Percentiles rank a stretch among this genome's conserved stretches.
phyloP scores from a whole-genome alignment of 2,329 filamentous ascomycete genomes.

The Metarhizium anisopliae region DNA sequence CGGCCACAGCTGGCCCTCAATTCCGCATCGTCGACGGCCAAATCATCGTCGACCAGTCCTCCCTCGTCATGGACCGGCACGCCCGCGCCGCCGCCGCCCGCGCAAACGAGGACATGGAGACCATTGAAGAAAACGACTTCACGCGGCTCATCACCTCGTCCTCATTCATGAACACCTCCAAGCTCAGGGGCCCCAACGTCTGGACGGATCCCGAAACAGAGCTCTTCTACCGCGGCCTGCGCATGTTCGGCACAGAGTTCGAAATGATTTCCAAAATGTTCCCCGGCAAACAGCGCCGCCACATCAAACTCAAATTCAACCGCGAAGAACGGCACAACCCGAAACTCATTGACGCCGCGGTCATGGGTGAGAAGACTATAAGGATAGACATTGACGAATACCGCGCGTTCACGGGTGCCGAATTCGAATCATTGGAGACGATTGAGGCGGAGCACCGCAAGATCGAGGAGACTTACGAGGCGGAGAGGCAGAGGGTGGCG shows the following conservation, averaged over 20 bases:
- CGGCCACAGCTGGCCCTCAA: slow-evolving; percentile 34
- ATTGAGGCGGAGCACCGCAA: slow-evolving; percentile 47
- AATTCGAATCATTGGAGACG: slow-evolving; percentile 45
- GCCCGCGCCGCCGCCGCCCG: slow-evolving; percentile 46
- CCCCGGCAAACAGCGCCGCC: slow-evolving; percentile 57
- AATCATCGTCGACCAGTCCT: slow-evolving; percentile 61
- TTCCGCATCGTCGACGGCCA: slow-evolving; percentile 62
- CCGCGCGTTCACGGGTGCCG: slow-evolving; percentile 40
- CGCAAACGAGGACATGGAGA: slow-evolving; percentile 44
- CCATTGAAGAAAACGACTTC: slow-evolving; percentile 71
- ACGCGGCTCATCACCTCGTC: slow-evolving; percentile 61
- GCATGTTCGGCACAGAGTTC: slow-evolving; percentile 77
- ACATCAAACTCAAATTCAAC: slow-evolving; percentile 76
- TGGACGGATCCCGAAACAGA: slow-evolving; percentile 68
- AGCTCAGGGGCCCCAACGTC: slow-evolving; percentile 52
- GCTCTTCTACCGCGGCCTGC: slow-evolving; percentile 65
- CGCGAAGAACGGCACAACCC: slow-evolving; percentile 65
- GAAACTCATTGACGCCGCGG: slow-evolving; percentile 50
- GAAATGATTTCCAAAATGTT: slow-evolving; percentile 73
- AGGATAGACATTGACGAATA: slow-evolving; percentile 54
- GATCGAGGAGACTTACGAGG: slow-evolving; percentile 35
- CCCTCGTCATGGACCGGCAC: slow-evolving; percentile 60
- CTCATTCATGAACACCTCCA: slow-evolving; percentile 54
- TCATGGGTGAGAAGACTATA: slow-evolving; percentile 51
- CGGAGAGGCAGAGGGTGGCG: slow-evolving; percentile 30